Evolutionary conservation across 257 asterid species (phyloP).

Genomic region (Gardenia jasminoides): DNA sequence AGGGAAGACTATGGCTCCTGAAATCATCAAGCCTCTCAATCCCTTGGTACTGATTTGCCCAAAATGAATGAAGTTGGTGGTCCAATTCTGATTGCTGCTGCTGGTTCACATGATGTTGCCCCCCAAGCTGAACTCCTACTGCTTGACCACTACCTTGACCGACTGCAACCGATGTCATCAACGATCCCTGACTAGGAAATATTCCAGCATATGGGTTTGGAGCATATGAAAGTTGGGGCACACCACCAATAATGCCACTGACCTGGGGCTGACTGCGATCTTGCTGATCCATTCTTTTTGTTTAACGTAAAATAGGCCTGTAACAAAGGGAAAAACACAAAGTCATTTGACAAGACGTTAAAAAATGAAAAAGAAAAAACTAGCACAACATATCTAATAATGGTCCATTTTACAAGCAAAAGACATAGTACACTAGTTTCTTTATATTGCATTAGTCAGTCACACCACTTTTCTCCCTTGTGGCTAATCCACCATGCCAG

Average conservation of each 20-base stretch:
- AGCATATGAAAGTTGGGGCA: constrained; percentile 13
- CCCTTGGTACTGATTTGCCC: constrained; percentile 24
- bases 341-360: neutral
- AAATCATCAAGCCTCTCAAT: constrained; percentile 20
- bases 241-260: neutral
- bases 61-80: constrained; percentile 17
- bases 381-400: neutral
- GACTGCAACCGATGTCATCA: neutral
- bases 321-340: neutral
- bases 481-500: neutral
- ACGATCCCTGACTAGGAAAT: constrained; percentile 13
- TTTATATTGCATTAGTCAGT: neutral
- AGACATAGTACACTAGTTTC: neutral
- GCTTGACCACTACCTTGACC: constrained; percentile 10
- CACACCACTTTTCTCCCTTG: neutral
- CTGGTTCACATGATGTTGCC: constrained; percentile 9
- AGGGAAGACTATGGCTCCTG: constrained; percentile 34
- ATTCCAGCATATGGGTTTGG: constrained; percentile 12
- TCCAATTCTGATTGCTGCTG: constrained; percentile 18
- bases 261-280: constrained; percentile 13
- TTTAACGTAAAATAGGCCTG: neutral
- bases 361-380: neutral
- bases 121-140: constrained; percentile 11
- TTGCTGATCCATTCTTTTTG: constrained; percentile 27
- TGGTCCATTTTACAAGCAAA: neutral